A percentile compares a stretch with the other conserved stretches of the same genome.
These are phyloP conservation scores for Mycosphaerelloides madeirae DNA, from an alignment of 2,329 filamentous ascomycete genomes.

Conservation along the genomic window DNA sequence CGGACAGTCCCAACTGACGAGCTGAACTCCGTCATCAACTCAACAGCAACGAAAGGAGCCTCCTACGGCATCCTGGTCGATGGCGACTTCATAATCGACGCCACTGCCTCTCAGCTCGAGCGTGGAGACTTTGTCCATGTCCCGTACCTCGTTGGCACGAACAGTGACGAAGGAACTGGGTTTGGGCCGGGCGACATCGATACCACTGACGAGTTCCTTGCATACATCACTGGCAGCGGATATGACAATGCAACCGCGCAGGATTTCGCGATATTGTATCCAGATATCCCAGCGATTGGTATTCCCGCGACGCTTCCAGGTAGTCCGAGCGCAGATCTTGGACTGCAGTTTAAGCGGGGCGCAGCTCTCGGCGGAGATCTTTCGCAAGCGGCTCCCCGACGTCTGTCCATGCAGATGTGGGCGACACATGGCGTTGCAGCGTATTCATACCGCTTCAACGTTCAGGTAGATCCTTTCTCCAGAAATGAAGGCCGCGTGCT, in stretches of 20 bases:
- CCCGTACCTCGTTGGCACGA: constrained; percentile 25
- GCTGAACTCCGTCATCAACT: constrained; percentile 25
- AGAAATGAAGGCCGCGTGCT: neutral
- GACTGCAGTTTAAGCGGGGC: constrained; percentile 22
- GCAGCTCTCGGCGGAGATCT: constrained; percentile 21
- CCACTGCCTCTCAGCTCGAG: constrained; percentile 17
- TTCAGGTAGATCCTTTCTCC: constrained; percentile 31
- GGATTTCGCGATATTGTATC: constrained; percentile 32
- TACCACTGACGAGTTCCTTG: constrained; percentile 22
- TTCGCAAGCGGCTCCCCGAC: constrained; percentile 15
- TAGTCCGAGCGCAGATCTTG: constrained; percentile 16
- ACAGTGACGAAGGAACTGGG: constrained; percentile 25
- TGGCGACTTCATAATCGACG: constrained; percentile 24
- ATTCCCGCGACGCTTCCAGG: constrained; percentile 20
- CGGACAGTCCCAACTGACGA: constrained; percentile 17
- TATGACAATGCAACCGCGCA: constrained; percentile 33
- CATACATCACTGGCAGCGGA: constrained; percentile 11
- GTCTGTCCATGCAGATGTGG: constrained; percentile 20
- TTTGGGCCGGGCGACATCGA: constrained; percentile 23
- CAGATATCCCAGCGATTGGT: constrained; percentile 26
- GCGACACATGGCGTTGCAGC: constrained; percentile 18
- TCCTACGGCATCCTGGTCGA: constrained; percentile 22
- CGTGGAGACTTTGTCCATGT: constrained; percentile 25
- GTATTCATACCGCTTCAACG: constrained; percentile 45
- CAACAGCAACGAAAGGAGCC: constrained; percentile 17